Evolutionary conservation across 23 red algal genomes (phyloP), one percentile per base, ranked within the genome.

Genomic region (Gracilaria domingensis): DNA sequence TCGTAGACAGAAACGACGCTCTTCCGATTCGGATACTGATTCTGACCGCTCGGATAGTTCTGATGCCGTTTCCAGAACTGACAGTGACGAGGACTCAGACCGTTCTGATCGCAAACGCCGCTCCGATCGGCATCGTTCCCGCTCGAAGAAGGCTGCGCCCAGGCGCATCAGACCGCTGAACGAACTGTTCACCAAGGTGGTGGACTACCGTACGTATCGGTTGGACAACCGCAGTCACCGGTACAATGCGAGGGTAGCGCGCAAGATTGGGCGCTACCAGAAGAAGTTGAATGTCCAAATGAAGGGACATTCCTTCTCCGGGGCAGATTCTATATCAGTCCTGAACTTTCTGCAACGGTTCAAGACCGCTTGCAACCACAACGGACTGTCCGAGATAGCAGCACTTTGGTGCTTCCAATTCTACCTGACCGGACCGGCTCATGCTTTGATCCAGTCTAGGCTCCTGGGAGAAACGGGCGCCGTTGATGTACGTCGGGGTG

Each of bases 241-340:
- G 80, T 84, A 84, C 23, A 4, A 4, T 0, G 24, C 34, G 30
- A 17, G 60, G 42, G 80, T 84, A 29, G 51, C 45, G 26, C 0
- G 58, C 17, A 67, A 84, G 45, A 40, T 67, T 26, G 35, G 21
- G 32, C 38, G 20, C 40, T 84, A 67, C 39, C 54, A 39, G 16
- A 74, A 75, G 83, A 44, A 55, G 8, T 50, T 87, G 62, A 32
- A 24, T 58, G 83, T 87, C 23, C 83, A 87, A 62, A 39, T 87
- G 83, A 73, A 71, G 64, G 37, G 40, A n/a, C 9, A 26, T 49
- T 36, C 59, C 12, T 87, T 87, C 51, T 21, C 13, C 32, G 62
- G 83, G 26, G 23, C 24, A 24, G 83, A 87, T 48, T 1, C 60
- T 18, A 87, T 87, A 30, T 32, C 83, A 20, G 67, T 87, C 26